phyloP scores from a whole-genome alignment of 2,329 filamentous ascomycete genomes.

The Pseudogymnoascus sp. region DNA sequence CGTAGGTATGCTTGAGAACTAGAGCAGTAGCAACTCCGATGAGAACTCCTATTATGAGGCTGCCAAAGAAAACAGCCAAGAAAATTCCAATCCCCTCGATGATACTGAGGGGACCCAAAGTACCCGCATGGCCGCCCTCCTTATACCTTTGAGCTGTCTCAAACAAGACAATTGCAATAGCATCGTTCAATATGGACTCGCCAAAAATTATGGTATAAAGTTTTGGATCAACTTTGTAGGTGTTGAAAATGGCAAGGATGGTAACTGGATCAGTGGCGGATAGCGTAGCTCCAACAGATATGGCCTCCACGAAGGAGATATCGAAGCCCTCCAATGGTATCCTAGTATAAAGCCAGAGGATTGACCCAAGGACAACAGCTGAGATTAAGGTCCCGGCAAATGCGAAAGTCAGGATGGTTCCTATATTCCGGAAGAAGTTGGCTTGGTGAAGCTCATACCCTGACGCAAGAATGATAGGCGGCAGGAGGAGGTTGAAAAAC shows the following conservation, averaged over 20 bases:
- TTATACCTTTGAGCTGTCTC: conserved; percentile 94
- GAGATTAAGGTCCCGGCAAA: conserved; percentile 97
- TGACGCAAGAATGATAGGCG: conserved; percentile 92
- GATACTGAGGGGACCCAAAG: conserved; percentile 69
- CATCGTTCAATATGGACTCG: conserved; percentile 96
- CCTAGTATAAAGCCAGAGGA: conserved; percentile 81
- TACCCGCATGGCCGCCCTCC: conserved; percentile 57
- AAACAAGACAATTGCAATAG: conserved; percentile 96
- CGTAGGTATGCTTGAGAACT: conserved; percentile 86
- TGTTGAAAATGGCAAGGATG: conserved; percentile 96
- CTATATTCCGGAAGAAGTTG: conserved; percentile 98
- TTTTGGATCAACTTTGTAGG: conserved; percentile 98
- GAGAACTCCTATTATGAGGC: conserved; percentile 76
- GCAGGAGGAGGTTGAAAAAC: conserved; percentile 98
- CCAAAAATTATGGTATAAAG: conserved; percentile 98
- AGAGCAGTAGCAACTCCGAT: conserved; percentile 83
- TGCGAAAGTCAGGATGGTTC: conserved; percentile 92
- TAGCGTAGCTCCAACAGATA: conserved; percentile 90
- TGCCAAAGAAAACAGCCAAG: conserved; percentile 92
- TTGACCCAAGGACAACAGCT: conserved; percentile 81
- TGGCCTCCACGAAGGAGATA: conserved; percentile 89
- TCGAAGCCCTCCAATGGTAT: conserved; percentile 77
- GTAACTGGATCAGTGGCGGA: conserved; percentile 97
- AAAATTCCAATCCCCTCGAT: conserved; percentile 92
- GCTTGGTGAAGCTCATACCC: conserved; percentile 97